phyloP scores from a whole-genome alignment of 176 grass and related monocot species.

The Aechmea fasciata region DNA sequence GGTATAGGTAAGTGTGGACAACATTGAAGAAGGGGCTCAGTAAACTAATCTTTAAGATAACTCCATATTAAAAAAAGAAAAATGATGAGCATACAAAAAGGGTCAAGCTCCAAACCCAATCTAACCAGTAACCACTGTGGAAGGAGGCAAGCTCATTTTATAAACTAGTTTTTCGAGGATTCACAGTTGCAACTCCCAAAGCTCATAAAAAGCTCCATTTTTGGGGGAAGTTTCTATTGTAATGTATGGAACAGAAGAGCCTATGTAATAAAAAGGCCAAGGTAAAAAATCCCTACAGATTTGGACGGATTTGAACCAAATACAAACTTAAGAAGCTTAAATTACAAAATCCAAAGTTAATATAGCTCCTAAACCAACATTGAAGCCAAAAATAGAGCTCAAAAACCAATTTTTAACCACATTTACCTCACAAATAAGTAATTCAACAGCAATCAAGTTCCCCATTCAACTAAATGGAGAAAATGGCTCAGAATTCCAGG shows the following conservation, averaged over 20 bases:
- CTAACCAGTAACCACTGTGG: background rate
- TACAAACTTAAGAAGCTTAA: background rate
- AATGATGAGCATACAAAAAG: background rate
- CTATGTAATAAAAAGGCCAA: background rate
- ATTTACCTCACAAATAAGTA: background rate
- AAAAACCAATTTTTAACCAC: background rate
- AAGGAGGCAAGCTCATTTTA: background rate
- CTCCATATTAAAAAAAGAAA: conserved; percentile 5
- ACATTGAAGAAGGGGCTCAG: conserved; percentile 15
- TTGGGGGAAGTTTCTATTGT: background rate
- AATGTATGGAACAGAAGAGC: background rate
- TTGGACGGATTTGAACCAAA: background rate
- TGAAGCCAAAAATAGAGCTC: background rate
- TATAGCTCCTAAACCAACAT: background rate
- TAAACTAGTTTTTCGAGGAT: background rate
- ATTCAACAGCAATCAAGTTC: background rate
- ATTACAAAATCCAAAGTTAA: background rate
- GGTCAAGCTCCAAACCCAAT: background rate
- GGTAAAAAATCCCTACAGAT: background rate
- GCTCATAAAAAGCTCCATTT: background rate
- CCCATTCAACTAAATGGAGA: background rate
- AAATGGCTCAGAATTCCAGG: background rate
- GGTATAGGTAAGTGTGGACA: conserved; percentile 33
- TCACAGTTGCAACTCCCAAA: background rate
- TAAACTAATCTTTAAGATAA: conserved; percentile 30